Evolutionary conservation across 352 stramenopile species (phyloP).

Genomic region (Saprolegnia diclina): DNA sequence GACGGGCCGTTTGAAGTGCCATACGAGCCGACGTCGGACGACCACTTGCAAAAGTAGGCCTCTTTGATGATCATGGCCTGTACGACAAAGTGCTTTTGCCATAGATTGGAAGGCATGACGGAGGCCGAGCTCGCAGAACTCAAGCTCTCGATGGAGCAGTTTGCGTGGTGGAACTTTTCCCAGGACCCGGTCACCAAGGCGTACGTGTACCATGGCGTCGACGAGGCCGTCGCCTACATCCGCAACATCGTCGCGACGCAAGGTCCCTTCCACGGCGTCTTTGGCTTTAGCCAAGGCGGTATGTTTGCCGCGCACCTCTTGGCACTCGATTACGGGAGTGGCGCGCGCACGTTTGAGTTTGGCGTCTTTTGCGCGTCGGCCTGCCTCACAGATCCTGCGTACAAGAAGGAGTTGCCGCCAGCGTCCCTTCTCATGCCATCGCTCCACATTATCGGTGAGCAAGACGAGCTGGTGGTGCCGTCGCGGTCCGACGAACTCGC

Average conservation of each 20-base stretch:
- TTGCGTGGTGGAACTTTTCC: conserved; percentile 71
- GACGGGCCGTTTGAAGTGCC: conserved; percentile 66
- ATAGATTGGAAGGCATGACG: conserved; percentile 21
- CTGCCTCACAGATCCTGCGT: conserved; percentile 43
- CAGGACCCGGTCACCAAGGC: conserved; percentile 39
- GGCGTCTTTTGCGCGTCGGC: conserved; percentile 67
- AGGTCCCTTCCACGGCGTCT: conserved; percentile 80
- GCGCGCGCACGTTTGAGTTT: conserved; percentile 66
- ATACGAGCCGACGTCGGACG: conserved; percentile 54
- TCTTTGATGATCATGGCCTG: not conserved
- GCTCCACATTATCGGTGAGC: conserved; percentile 76
- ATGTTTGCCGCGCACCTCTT: conserved; percentile 63
- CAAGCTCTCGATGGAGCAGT: conserved; percentile 40
- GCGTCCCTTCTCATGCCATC: conserved; percentile 51
- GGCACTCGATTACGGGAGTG: conserved; percentile 50
- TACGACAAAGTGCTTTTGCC: conserved; percentile 6
- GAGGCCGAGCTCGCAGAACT: conserved; percentile 32
- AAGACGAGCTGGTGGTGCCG: conserved; percentile 57
- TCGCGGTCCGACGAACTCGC: conserved; percentile 53
- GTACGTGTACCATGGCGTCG: conserved; percentile 36
- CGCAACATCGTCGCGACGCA: conserved; percentile 52
- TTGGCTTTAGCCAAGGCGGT: conserved; percentile 80
- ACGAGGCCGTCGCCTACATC: conserved; percentile 66
- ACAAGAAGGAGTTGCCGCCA: conserved; percentile 29
- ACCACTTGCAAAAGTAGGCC: conserved; percentile 43